These are phyloP conservation scores for Amphirosellinia nigrospora DNA, from an alignment of 495 filamentous ascomycete species.

Conservation along the genomic window DNA sequence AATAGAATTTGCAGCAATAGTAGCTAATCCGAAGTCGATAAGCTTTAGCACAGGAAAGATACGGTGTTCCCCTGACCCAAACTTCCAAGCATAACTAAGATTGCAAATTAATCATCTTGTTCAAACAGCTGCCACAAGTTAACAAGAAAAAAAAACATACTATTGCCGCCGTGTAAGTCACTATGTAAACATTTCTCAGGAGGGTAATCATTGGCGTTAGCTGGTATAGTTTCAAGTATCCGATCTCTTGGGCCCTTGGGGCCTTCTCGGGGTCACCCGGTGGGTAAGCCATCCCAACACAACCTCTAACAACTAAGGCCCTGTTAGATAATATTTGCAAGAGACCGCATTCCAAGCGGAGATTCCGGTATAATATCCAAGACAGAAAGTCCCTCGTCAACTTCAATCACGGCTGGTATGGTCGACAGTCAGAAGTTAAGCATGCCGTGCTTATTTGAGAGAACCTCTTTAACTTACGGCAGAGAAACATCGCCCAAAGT, in stretches of 20 bases:
- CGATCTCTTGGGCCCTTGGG: neutral
- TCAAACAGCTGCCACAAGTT: neutral
- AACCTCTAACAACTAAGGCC: neutral
- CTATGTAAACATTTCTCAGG: neutral
- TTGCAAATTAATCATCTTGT: neutral
- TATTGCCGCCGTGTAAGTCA: neutral
- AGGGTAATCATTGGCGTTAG: neutral
- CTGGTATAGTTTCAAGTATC: neutral
- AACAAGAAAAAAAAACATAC: neutral
- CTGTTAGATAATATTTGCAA: neutral
- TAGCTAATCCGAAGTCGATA: neutral
- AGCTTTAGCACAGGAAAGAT: neutral
- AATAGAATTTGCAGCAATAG: neutral
- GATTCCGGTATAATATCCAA: neutral
- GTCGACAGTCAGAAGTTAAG: neutral
- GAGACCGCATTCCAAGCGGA: neutral
- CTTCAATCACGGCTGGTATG: neutral
- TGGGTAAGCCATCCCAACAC: neutral
- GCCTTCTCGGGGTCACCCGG: neutral
- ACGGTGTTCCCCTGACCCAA: neutral
- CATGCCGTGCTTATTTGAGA: neutral
- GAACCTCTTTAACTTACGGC: neutral
- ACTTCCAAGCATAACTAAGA: neutral
- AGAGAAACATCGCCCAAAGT: conserved; percentile 3
- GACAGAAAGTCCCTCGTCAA: neutral